A percentile compares a stretch with the other conserved stretches of the same genome.
phyloP scores from a whole-genome alignment of 2,329 filamentous ascomycete species.

The Trichoderma simmonsii region DNA sequence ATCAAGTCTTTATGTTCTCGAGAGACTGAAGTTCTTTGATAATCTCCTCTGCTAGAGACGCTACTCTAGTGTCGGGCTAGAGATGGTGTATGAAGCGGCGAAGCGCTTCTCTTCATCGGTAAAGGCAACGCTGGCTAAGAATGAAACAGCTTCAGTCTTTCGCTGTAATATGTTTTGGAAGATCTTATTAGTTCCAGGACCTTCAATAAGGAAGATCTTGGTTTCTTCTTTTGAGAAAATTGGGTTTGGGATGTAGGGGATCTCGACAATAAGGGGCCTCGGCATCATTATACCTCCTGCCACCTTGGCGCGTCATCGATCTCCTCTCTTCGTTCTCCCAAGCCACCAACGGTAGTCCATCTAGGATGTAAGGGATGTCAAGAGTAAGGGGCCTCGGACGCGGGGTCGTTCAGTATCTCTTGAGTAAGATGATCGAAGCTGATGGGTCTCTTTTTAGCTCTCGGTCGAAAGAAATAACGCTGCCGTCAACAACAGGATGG shows the following conservation, averaged over 20 bases:
- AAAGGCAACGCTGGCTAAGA: constrained; percentile 84
- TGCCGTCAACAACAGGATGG: constrained; percentile 4
- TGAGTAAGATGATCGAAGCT: constrained; percentile 32
- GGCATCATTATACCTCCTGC: not conserved
- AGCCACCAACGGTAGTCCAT: too few relatives aligned
- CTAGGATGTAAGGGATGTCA: not conserved
- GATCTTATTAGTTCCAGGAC: constrained; percentile 62
- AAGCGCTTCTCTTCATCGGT: constrained; percentile 78
- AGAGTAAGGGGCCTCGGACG: not conserved
- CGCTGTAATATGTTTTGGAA: constrained; percentile 39
- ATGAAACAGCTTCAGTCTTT: constrained; percentile 59
- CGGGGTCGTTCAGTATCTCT: constrained; percentile 21
- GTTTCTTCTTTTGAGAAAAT: constrained; percentile 31
- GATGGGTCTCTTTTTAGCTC: constrained; percentile 31
- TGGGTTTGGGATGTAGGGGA: constrained; percentile 27
- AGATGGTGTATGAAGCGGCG: constrained; percentile 77
- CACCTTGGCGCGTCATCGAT: not conserved
- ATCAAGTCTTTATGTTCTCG: constrained; percentile 67
- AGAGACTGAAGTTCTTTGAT: constrained; percentile 71
- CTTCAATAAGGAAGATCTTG: constrained; percentile 30
- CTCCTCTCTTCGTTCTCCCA: not conserved
- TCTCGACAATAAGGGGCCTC: not conserved
- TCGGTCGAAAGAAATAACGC: constrained; percentile 23
- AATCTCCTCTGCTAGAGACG: constrained; percentile 80
- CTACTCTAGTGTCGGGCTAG: constrained; percentile 79